These are phyloP conservation scores for Penicillium sp. DNA, from an alignment of 2,329 filamentous ascomycete genomes.

Conservation along the genomic window DNA sequence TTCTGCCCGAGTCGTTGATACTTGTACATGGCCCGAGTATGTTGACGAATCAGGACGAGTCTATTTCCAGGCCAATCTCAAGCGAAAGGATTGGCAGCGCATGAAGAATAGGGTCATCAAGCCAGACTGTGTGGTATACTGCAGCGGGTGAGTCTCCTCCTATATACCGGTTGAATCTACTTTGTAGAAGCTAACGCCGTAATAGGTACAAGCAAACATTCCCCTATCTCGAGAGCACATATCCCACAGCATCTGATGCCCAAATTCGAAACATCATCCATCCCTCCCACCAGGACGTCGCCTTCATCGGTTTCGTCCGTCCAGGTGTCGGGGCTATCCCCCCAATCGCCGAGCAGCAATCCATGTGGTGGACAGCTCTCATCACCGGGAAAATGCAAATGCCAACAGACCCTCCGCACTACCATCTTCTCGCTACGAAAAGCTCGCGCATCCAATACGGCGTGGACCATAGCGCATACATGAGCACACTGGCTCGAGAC, in stretches of 20 bases:
- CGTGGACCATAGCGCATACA: slow-evolving; percentile 17
- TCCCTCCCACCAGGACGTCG: slow-evolving; percentile 11
- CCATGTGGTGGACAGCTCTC: slow-evolving; percentile 17
- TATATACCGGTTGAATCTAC: neutral
- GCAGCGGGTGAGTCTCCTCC: slow-evolving; percentile 2
- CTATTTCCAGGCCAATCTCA: slow-evolving; percentile 11
- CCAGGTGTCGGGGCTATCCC: slow-evolving; percentile 18
- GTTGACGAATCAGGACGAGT: slow-evolving; percentile 13
- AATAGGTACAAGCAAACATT: slow-evolving; percentile 17
- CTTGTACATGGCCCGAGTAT: slow-evolving; percentile 18
- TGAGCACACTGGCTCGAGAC: slow-evolving; percentile 15
- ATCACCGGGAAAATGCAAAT: slow-evolving; percentile 14
- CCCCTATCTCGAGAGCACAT: slow-evolving; percentile 14
- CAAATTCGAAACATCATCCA: slow-evolving; percentile 14
- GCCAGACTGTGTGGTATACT: slow-evolving; percentile 16
- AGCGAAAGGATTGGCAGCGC: slow-evolving; percentile 17
- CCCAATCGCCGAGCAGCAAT: slow-evolving; percentile 18
- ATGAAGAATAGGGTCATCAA: slow-evolving; percentile 9
- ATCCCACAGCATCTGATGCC: slow-evolving; percentile 15
- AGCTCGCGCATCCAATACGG: slow-evolving; percentile 14
- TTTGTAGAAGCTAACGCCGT: neutral
- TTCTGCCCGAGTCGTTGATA: slow-evolving; percentile 15
- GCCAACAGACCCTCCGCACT: slow-evolving; percentile 12
- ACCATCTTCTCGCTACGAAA: slow-evolving; percentile 13
- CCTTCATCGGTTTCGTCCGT: slow-evolving; percentile 18